Base-by-base conservation (phyloP, 306 rosid genomes). In the Vigna angularis region DNA sequence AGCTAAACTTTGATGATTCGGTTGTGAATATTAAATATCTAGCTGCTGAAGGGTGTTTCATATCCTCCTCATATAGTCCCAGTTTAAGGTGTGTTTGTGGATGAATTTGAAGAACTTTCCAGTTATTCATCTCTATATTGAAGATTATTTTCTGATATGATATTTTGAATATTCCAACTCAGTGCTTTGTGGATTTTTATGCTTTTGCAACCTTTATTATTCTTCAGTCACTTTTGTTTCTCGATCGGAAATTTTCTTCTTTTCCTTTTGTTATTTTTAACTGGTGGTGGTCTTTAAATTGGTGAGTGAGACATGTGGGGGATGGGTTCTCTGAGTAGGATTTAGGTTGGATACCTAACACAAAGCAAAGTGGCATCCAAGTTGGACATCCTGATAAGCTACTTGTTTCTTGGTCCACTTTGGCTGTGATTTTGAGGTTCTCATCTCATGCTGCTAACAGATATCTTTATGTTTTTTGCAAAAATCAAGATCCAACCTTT, bases 241-340 rank as follows among this genome's bases (percentile, higher is more conserved):
- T 64, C 61, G 58, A 45, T 84, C 66, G 75, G 62, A 64, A 61
- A 59, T 13, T 84, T 65, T 20, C 75, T 16, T 20, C 45, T 24
- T 47, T 66, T 26, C 52, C 4, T 57, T 49, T 73, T 66, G 36
- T 14, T 47, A 6, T 22, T 8, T 38, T 57, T 7, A 49, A 7
- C n/a, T 16, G 79, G 28, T 26, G 28, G 28, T 61, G 62, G 75
- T 63, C 50, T 56, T 82, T 67, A 24, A 36, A 73, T 49, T 53
- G 44, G 57, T 56, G 77, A 82, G 40, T 56, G 80, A 78, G 86
- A 85, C 83, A 71, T 63, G 80, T 69, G 73, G 83, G 83, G 85
- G 80, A 69, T 70, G 78, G 66, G 40, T 68, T 78, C 63, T 63
- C 18, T 68, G 56, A 70, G 78, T 82, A 55, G 65, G 85, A 45